Conservation (phyloP, 805 yeast genomes). For the Hanseniaspora pseudoguilliermondii region DNA sequence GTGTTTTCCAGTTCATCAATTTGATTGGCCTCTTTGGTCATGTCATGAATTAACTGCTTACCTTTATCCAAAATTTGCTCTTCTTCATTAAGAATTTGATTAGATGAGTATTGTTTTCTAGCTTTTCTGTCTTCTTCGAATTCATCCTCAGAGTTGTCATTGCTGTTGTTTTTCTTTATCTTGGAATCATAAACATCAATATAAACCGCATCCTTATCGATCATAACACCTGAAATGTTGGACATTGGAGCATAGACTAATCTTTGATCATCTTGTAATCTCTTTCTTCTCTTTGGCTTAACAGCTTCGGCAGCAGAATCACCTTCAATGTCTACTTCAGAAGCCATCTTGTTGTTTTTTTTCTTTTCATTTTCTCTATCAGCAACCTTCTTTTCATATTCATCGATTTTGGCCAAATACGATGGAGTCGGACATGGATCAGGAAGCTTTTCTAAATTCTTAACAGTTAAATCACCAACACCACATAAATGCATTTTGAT, state of each 20-base stretch:
- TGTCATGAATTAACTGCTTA: constrained; percentile 55
- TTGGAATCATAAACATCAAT: constrained; percentile 41
- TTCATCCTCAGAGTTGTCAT: constrained; percentile 60
- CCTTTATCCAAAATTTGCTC: constrained; percentile 47
- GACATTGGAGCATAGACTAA: constrained; percentile 98
- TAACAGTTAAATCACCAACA: constrained; percentile 73
- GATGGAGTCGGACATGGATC: constrained; percentile 99
- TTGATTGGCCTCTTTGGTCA: constrained; percentile 29
- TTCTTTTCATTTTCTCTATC: constrained; percentile 35
- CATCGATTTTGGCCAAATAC: constrained; percentile 74
- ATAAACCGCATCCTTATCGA: constrained; percentile 95
- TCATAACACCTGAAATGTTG: constrained; percentile 95
- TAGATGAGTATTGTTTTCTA: constrained; percentile 12
- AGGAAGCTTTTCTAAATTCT: constrained; percentile 74
- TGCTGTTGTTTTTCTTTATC: constrained; percentile 33
- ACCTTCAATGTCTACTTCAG: constrained; percentile 10
- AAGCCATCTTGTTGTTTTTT: constrained; percentile 20
- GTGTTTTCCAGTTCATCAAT: constrained; percentile 49
- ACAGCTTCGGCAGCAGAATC: constrained; percentile 42
- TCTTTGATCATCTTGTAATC: constrained; percentile 88
- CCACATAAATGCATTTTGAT: constrained; percentile 90
- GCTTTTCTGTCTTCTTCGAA: constrained; percentile 12
- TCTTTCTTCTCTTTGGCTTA: constrained; percentile 69
- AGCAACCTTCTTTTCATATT: constrained; percentile 58
- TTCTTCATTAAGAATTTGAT: constrained; percentile 6